Conservation (phyloP, 768 basidiomycete genomes). For the Termitomyces bulborhizus region DNA sequence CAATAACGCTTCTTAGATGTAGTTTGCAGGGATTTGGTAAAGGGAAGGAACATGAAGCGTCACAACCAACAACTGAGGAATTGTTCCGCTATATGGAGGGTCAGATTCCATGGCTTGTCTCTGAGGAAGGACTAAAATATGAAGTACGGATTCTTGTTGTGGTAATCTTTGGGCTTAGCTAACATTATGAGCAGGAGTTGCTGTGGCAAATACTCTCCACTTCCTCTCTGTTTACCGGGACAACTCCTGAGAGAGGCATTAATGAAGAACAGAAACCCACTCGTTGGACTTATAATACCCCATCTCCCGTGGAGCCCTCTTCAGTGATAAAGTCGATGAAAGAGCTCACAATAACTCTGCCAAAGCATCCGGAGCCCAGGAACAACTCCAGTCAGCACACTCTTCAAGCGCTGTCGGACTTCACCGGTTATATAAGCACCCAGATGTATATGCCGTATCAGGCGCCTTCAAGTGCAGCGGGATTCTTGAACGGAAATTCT, state of each 20-base stretch:
- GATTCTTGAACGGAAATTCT: conserved; percentile 20
- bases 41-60: conserved; percentile 26
- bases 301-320: conserved; percentile 27
- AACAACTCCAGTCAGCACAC: conserved; percentile 49
- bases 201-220: conserved; percentile 60
- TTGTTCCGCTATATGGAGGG: conserved; percentile 53
- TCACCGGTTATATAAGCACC: conserved; percentile 75
- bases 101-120: conserved; percentile 51
- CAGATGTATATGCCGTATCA: conserved; percentile 58
- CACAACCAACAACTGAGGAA: conserved; percentile 47
- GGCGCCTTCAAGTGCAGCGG: conserved; percentile 20
- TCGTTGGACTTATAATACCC: conserved; percentile 36
- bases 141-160: conserved; percentile 37
- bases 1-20: conserved; percentile 57
- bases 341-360: conserved; percentile 29
- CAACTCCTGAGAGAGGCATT: conserved; percentile 15
- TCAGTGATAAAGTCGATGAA: conserved; percentile 31
- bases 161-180: neutral
- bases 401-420: conserved; percentile 58
- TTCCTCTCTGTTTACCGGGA: conserved; percentile 44
- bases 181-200: conserved; percentile 25
- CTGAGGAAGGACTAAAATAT: conserved; percentile 42
- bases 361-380: conserved; percentile 23
- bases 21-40: conserved; percentile 44
- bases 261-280: conserved; percentile 16